Base-by-base conservation (phyloP, 140 eudicot genomes). In the Senecio squalidus region DNA sequence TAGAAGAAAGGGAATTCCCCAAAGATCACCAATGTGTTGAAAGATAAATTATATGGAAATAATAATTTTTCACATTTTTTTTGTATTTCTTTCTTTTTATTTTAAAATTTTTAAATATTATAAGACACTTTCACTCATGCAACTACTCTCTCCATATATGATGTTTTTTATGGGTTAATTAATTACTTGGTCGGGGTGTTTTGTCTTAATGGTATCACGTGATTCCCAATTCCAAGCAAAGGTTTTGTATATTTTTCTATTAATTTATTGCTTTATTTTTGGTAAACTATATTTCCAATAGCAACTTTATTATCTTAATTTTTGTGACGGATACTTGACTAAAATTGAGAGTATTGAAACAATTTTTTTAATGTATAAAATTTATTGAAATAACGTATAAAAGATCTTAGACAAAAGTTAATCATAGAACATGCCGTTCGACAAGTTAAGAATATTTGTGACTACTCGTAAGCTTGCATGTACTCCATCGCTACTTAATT, bases 181-280 rank as follows among this genome's bases (percentile, higher is more conserved):
- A 86, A 82, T 74, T 69, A 79, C 86, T 81, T 77, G 94, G 98
- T 91, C 95, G 96, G 96, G 88, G 79, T 80, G 85, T 78, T 90
- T 88, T 86, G 94, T 90, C 91, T 86, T 90, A 86, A 91, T 81
- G 94, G 98, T 81, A 72, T 84, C 98, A 91, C 96, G 96, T 91
- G 96, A 75, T 81, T 78, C 85, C 86, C 94, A 86, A 68, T 81
- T 83, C 95, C 94, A 76, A 86, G 86, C 75, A 61, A 72, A 69
- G 73, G 76, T 79, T 76, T 80, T 80, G 88, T 78, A 73, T 66
- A 79, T 72, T 76, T 71, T 55, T 49, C 64, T 41, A 48, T 17
- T 58, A 73, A 20, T 47, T 28, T 34, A 34, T 53, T 57, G 30
- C 40, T 43, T 28, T 4, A 53, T 10, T 68, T 10, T n/a, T n/a